Percentiles rank a stretch among this genome's conserved stretches.
Conservation (phyloP, 371 early-diverging fungal species). For the Actinomortierella ambigua region DNA sequence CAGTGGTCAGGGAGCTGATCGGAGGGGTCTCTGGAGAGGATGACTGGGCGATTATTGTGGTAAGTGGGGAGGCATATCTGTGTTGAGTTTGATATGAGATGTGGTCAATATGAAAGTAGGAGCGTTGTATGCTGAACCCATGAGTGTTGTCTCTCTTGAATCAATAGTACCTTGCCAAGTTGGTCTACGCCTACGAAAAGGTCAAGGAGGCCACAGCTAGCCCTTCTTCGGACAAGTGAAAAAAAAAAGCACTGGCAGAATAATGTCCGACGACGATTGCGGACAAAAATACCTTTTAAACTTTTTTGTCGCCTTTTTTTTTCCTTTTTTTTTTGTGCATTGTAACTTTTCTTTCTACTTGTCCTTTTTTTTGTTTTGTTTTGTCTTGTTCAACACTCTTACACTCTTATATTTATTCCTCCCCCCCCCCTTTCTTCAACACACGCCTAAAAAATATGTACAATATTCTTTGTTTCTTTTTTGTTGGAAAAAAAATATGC, state of each 20-base stretch:
- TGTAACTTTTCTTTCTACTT: background rate
- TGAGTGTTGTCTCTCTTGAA: background rate
- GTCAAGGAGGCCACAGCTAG: slow-evolving; percentile 7
- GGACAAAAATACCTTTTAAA: too few species aligned
- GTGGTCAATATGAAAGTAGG: background rate
- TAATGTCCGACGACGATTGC: too few species aligned
- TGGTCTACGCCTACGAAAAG: slow-evolving; percentile 18
- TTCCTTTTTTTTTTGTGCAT: background rate
- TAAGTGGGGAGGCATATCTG: slow-evolving; percentile 1
- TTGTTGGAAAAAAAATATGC: background rate
- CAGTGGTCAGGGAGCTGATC: slow-evolving; percentile 31
- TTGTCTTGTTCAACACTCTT: background rate
- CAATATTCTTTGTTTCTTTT: background rate
- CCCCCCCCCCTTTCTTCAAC: background rate
- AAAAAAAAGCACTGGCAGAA: background rate
- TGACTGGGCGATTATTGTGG: slow-evolving; percentile 41
- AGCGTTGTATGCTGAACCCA: background rate
- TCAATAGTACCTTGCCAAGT: slow-evolving; percentile 13
- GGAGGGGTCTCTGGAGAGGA: slow-evolving; percentile 36
- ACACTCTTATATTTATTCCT: background rate
- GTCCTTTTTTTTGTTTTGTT: background rate
- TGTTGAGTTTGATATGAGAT: background rate
- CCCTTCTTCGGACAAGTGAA: background rate
- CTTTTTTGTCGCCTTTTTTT: background rate
- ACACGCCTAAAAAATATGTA: background rate